Percentiles rank a stretch among this genome's conserved stretches.
These are phyloP conservation scores for Aspergillus pseudotamarii DNA, from an alignment of 2,329 filamentous ascomycete genomes.

Conservation along the genomic window DNA sequence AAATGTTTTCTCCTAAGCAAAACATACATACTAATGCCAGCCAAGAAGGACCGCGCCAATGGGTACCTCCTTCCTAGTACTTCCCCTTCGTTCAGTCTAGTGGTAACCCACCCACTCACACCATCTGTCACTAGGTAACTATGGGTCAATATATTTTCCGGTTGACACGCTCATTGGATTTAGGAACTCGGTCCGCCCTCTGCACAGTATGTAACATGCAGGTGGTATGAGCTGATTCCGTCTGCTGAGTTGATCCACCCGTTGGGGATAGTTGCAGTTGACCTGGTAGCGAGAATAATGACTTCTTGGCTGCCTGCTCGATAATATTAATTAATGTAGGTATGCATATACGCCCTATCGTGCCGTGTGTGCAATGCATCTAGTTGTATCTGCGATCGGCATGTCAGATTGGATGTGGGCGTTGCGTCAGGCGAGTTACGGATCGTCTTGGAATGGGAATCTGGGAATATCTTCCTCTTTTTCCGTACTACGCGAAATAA, in stretches of 20 bases:
- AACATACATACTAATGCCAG: not conserved
- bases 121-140: not conserved
- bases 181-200: not conserved
- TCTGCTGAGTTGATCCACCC: not conserved
- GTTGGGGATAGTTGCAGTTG: not conserved
- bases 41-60: not conserved
- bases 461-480: not conserved
- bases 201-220: not conserved
- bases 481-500: not conserved
- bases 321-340: not conserved
- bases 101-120: not conserved
- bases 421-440: not conserved
- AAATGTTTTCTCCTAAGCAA: not conserved
- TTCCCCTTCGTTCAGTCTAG: not conserved
- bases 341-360: not conserved
- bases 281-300: not conserved
- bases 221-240: not conserved
- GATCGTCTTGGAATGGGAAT: not conserved
- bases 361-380: not conserved
- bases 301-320: not conserved
- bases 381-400: not conserved
- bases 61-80: not conserved
- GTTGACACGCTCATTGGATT: not conserved
- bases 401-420: not conserved
- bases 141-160: slow-evolving; percentile 1